Base-by-base conservation (phyloP, 2,329 filamentous ascomycete genomes). In the Lojkania enalia region DNA sequence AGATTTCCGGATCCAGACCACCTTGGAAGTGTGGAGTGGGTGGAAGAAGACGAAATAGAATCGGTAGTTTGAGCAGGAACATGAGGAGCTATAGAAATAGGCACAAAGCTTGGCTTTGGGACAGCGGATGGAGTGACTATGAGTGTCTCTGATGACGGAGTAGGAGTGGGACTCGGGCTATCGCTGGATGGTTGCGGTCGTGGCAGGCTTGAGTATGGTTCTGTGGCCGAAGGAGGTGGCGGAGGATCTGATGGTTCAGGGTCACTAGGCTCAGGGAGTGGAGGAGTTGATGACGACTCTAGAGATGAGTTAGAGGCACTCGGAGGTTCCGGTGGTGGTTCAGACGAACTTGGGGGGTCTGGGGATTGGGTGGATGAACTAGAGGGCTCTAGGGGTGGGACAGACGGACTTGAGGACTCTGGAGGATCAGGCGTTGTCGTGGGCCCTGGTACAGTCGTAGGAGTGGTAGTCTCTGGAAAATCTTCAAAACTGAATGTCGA, bases 91-190 rank as follows among this genome's bases (percentile, higher is more conserved):
- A 49, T 36, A 18, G 31, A 44, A 4, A 54, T 27, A 13, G 51
- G 31, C 11, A 51, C 45, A 15, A 54, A 31, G 23, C 48, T 54
- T 12, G 46, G 45, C 15, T 51, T 33, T 20, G 51, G 51, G 4
- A 47, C 36, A n/a, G 42, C 41, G 11, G 48, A 29, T 18, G 42
- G 40, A 9, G 32, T 44, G 21, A 20, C 48, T 15, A 39, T 23
- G 6, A 35, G 15, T 7, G 38, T 46, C 23, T 42, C 31, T 7
- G 40, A 43, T 4, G 43, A 35, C 7, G 44, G 39, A 29, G 33
- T 30, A n/a, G 7, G 16, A 36, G 41, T 21, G 13, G 9, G 23
- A 3, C 31, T 15, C 2, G 31, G 20, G 3, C 15, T 2, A n/a
- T 38, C 21, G 30, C 18, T 21, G 7, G 42, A 32, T 3, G 18